phyloP scores from a whole-genome alignment of 2,329 filamentous ascomycete genomes.

The Trichoderma koningii region DNA sequence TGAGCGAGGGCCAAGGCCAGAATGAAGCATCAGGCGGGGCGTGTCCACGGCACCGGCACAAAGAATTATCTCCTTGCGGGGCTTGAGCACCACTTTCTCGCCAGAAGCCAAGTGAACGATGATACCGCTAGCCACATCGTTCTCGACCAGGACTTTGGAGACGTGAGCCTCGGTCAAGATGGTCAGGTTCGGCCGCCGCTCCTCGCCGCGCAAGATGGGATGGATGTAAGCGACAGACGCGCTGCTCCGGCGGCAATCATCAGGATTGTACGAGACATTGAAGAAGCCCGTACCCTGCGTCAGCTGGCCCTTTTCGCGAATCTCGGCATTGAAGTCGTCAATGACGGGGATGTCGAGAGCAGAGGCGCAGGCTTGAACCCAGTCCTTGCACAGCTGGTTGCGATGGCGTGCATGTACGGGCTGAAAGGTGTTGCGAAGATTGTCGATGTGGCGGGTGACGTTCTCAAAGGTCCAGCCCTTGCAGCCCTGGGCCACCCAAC shows the following conservation, averaged over 20 bases:
- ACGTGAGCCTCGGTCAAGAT: conserved; percentile 89
- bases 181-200: conserved; percentile 80
- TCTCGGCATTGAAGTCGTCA: conserved; percentile 84
- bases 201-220: conserved; percentile 80
- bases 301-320: conserved; percentile 70
- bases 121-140: conserved; percentile 71
- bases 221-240: conserved; percentile 92
- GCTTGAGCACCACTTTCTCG: conserved; percentile 56
- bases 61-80: conserved; percentile 76
- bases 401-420: conserved; percentile 82
- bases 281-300: conserved; percentile 84
- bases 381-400: conserved; percentile 90
- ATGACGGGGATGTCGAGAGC: conserved; percentile 81
- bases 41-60: conserved; percentile 81
- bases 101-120: conserved; percentile 63
- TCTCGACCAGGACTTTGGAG: conserved; percentile 72
- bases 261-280: conserved; percentile 87
- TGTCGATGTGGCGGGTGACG: conserved; percentile 79
- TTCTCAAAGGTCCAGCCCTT: conserved; percentile 84
- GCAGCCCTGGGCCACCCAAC: conserved; percentile 81
- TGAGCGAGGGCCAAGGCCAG: conserved; percentile 57
- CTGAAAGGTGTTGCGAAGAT: conserved; percentile 85
- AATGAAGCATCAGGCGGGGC: conserved; percentile 64
- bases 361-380: conserved; percentile 77
- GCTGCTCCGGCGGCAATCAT: conserved; percentile 79